These are phyloP conservation scores for Neocucurbitaria cava DNA, from an alignment of 2,329 filamentous ascomycete genomes.

Conservation along the genomic window DNA sequence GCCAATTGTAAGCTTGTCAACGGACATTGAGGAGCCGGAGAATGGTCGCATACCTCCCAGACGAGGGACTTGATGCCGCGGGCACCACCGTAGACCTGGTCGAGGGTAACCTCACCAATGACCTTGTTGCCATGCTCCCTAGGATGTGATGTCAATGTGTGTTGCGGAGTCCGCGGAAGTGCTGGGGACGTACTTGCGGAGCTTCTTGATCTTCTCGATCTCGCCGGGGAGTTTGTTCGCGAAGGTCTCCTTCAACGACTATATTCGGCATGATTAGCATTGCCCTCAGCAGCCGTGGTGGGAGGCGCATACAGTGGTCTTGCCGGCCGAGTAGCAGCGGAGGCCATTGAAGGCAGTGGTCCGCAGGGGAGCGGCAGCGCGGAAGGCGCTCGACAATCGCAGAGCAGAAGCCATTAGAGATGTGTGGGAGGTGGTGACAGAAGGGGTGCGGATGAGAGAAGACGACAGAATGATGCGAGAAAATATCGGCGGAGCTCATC, in stretches of 20 bases:
- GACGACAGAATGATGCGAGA: constrained; percentile 36
- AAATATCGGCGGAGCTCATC: constrained; percentile 33
- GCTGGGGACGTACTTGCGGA: constrained; percentile 75
- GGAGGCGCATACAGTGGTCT: constrained; percentile 73
- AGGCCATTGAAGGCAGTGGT: constrained; percentile 80
- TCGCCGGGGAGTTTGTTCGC: constrained; percentile 94
- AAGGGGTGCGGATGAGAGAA: constrained; percentile 41
- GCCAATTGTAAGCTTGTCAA: constrained; percentile 46
- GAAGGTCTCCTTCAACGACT: constrained; percentile 99
- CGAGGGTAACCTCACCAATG: constrained; percentile 95
- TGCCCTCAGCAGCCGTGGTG: constrained; percentile 8
- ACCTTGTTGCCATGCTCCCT: constrained; percentile 96
- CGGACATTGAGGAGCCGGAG: neutral
- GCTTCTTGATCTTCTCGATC: constrained; percentile 98
- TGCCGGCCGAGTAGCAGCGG: constrained; percentile 87
- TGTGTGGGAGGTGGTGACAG: constrained; percentile 43
- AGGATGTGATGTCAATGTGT: constrained; percentile 40
- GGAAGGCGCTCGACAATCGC: constrained; percentile 81
- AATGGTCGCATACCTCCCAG: constrained; percentile 69
- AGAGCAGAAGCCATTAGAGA: constrained; percentile 79
- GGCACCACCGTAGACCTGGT: constrained; percentile 99
- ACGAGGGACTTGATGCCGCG: constrained; percentile 98
- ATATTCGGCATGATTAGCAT: constrained; percentile 39
- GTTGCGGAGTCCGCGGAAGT: constrained; percentile 12
- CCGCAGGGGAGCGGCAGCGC: constrained; percentile 70